Base-by-base conservation (phyloP, 495 filamentous ascomycete genomes). In the Penicillium paxilli region DNA sequence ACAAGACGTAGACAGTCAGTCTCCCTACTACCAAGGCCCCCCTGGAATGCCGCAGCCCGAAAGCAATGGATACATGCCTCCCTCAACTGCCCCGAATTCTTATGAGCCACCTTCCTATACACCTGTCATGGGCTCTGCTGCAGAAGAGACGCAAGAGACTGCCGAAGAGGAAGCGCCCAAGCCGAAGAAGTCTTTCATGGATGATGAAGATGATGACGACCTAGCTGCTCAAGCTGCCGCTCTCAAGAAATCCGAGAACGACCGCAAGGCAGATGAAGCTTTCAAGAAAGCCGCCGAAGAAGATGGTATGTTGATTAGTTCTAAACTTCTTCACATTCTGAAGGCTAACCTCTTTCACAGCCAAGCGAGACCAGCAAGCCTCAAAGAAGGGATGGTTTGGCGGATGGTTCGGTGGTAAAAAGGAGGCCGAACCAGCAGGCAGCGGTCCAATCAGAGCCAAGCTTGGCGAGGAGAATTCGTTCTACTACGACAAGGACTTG, bases 401-500 rank as follows among this genome's bases (percentile, higher is more conserved):
- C 44, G 84, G 89, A 51, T 96, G 92, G 93, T 92, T 94, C 54
- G 83, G 78, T 32, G 79, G 85, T 50, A 91, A 88, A 64, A 91
- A 91, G 66, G 86, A 90, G 33, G 73, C 81, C 47, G 71, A 71
- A 5, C 84, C 85, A 55, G 83, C 84, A 37, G 62, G 59, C 28
- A 66, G 65, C 16, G 68, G 70, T n/a, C 92, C 94, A 38, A 93
- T 97, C 72, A 85, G 82, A 62, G 95, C 95, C 45, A 98, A 99
- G 65, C 85, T 99, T 23, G 95, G 95, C 53, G 95, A 99, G 69
- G 87, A 93, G 60, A 94, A 81, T 63, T 89, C 83, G 10, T 98
- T 99, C 73, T 87, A 91, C 58, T 99, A 93, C 57, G 95, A 99
- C 69, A 86, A 89, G 4, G 89, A 96, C 19, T 79, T 96, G 49